A percentile compares a stretch with the other conserved stretches of the same genome.
Conservation (phyloP, 164 flowering plant genomes). For the Berberis vulgaris region DNA sequence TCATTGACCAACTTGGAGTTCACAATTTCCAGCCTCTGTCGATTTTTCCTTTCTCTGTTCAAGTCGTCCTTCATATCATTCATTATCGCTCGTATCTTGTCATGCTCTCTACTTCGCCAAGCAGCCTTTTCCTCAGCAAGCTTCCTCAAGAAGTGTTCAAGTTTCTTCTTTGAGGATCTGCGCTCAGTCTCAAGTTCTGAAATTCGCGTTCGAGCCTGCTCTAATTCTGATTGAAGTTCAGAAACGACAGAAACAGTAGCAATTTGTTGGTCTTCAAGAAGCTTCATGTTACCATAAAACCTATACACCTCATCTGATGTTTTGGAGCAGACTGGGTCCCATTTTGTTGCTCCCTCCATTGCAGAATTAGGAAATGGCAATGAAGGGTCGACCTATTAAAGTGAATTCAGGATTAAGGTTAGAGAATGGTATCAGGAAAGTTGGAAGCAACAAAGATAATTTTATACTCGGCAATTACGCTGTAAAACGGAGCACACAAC, state of each 20-base stretch:
- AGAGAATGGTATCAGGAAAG: too few relatives aligned
- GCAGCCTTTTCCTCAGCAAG: slow-evolving; percentile 66
- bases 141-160: slow-evolving; percentile 72
- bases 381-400: slow-evolving; percentile 34
- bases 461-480: too few relatives aligned
- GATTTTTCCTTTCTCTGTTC: slow-evolving; percentile 65
- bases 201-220: slow-evolving; percentile 57
- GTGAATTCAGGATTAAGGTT: background rate
- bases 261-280: slow-evolving; percentile 38
- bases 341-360: slow-evolving; percentile 95
- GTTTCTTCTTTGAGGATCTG: slow-evolving; percentile 63
- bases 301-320: slow-evolving; percentile 37
- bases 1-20: slow-evolving; percentile 81
- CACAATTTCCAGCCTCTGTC: slow-evolving; percentile 66
- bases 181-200: slow-evolving; percentile 78
- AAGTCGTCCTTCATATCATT: slow-evolving; percentile 60
- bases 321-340: slow-evolving; percentile 67
- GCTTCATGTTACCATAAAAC: slow-evolving; percentile 40
- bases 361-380: slow-evolving; percentile 43
- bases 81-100: slow-evolving; percentile 68
- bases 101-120: slow-evolving; percentile 68
- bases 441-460: too few relatives aligned
- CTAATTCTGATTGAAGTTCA: slow-evolving; percentile 63
- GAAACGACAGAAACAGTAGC: slow-evolving; percentile 48
- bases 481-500: too few relatives aligned